Evolutionary conservation across 2,329 filamentous ascomycete species (phyloP).

Genomic region (Balansia obtecta): DNA sequence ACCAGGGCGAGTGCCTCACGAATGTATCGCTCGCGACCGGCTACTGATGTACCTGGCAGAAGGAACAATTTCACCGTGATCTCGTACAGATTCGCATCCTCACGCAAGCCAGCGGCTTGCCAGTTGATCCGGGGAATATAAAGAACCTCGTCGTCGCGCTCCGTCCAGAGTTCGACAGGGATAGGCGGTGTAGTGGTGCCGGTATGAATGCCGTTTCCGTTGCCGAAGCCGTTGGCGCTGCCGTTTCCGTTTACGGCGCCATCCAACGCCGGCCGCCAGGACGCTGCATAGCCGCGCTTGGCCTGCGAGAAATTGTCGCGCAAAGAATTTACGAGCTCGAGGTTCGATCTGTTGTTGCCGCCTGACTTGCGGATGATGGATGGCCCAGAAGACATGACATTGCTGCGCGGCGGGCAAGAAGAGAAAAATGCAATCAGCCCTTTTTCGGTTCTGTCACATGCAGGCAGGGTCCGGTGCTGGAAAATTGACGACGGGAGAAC

Average conservation of each 20-base stretch:
- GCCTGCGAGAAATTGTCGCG: slow-evolving; percentile 70
- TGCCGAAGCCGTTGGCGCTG: slow-evolving; percentile 17
- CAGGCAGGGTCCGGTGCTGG: slow-evolving; percentile 4
- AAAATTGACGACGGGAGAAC: slow-evolving; percentile 19
- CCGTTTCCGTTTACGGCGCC: slow-evolving; percentile 21
- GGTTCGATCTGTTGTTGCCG: slow-evolving; percentile 67
- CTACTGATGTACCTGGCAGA: slow-evolving; percentile 56
- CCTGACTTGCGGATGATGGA: slow-evolving; percentile 72
- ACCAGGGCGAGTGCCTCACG: slow-evolving; percentile 71
- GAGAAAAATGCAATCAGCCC: background rate
- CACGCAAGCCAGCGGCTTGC: slow-evolving; percentile 56
- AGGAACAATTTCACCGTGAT: slow-evolving; percentile 95
- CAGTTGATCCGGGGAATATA: slow-evolving; percentile 73
- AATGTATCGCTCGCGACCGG: slow-evolving; percentile 56
- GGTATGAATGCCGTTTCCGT: slow-evolving; percentile 19
- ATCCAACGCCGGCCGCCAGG: slow-evolving; percentile 16
- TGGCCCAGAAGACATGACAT: slow-evolving; percentile 74
- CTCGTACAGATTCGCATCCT: slow-evolving; percentile 78
- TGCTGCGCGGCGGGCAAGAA: slow-evolving; percentile 30
- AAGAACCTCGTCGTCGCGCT: slow-evolving; percentile 43
- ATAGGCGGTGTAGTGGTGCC: slow-evolving; percentile 14
- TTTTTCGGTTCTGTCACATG: background rate
- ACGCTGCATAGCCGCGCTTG: slow-evolving; percentile 45
- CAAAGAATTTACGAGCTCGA: slow-evolving; percentile 81
- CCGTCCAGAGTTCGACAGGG: slow-evolving; percentile 52